A percentile compares a stretch with the other conserved stretches of the same genome.
Evolutionary conservation across 2,329 filamentous ascomycete species (phyloP).

Genomic region (Trichoderma atroviride): DNA sequence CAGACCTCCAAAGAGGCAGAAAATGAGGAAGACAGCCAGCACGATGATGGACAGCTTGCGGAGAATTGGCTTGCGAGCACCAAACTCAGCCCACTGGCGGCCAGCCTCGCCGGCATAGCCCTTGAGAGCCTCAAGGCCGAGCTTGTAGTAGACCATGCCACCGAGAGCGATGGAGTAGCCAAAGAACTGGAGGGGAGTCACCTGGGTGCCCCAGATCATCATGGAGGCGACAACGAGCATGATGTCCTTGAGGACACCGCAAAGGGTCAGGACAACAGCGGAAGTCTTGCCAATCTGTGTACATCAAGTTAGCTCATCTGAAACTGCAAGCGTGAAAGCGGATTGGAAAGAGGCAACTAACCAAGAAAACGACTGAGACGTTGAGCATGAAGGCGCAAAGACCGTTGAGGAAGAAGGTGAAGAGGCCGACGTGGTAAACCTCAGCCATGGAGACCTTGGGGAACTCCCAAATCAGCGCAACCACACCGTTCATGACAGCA

Average conservation of each 20-base stretch:
- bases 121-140: slow-evolving; percentile 80
- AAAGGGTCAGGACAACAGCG: slow-evolving; percentile 82
- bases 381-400: slow-evolving; percentile 79
- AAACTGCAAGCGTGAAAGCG: background rate
- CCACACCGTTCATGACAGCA: slow-evolving; percentile 76
- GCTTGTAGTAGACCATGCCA: slow-evolving; percentile 82
- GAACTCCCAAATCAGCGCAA: slow-evolving; percentile 74
- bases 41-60: slow-evolving; percentile 77
- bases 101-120: slow-evolving; percentile 72
- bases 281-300: slow-evolving; percentile 82
- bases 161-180: slow-evolving; percentile 79
- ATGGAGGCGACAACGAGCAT: slow-evolving; percentile 79
- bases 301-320: background rate
- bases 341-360: slow-evolving; percentile 49
- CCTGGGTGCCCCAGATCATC: slow-evolving; percentile 77
- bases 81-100: slow-evolving; percentile 86
- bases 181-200: slow-evolving; percentile 76
- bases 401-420: slow-evolving; percentile 75
- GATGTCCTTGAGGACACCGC: slow-evolving; percentile 86
- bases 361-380: slow-evolving; percentile 82
- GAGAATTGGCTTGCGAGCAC: slow-evolving; percentile 71
- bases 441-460: slow-evolving; percentile 70
- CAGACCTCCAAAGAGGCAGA: slow-evolving; percentile 70
- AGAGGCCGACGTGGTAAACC: slow-evolving; percentile 71
- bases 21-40: slow-evolving; percentile 63